phyloP scores from a whole-genome alignment of 352 stramenopile genomes.

The Phytophthora sansomeana region DNA sequence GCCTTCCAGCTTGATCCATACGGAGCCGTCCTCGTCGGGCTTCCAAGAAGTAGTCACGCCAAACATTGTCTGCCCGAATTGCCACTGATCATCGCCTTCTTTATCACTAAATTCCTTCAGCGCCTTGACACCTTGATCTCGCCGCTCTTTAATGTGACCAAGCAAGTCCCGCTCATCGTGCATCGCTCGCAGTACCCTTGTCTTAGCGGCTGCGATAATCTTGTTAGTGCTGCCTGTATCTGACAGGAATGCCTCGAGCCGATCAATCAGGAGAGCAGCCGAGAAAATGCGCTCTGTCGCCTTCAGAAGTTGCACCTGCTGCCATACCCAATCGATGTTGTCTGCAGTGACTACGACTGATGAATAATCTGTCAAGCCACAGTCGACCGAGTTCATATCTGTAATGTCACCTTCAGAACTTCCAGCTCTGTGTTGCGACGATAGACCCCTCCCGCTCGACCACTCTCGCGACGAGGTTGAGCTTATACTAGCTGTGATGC shows the following conservation, averaged over 20 bases:
- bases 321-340: conserved; percentile 80
- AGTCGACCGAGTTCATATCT: not conserved
- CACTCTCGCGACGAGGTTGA: conserved; percentile 30
- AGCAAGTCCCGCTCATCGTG: conserved; percentile 58
- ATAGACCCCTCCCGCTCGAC: conserved; percentile 16
- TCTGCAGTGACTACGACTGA: conserved; percentile 46
- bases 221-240: conserved; percentile 27
- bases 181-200: conserved; percentile 53
- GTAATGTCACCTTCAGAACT: conserved; percentile 12
- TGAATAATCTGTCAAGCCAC: conserved; percentile 65
- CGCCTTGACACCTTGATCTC: conserved; percentile 51
- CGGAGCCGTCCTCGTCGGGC: conserved; percentile 67
- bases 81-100: conserved; percentile 68
- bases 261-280: conserved; percentile 65
- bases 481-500: conserved; percentile 32
- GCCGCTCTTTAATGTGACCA: conserved; percentile 62
- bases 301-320: conserved; percentile 76
- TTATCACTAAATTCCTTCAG: conserved; percentile 79
- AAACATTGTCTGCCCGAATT: conserved; percentile 80
- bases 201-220: conserved; percentile 34
- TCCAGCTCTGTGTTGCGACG: conserved; percentile 17
- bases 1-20: conserved; percentile 87
- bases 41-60: conserved; percentile 87
- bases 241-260: conserved; percentile 67
- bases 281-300: conserved; percentile 80